Percentiles rank a stretch among this genome's conserved stretches.
Conservation (phyloP, 345 rosid species). For the Salix dunnii region DNA sequence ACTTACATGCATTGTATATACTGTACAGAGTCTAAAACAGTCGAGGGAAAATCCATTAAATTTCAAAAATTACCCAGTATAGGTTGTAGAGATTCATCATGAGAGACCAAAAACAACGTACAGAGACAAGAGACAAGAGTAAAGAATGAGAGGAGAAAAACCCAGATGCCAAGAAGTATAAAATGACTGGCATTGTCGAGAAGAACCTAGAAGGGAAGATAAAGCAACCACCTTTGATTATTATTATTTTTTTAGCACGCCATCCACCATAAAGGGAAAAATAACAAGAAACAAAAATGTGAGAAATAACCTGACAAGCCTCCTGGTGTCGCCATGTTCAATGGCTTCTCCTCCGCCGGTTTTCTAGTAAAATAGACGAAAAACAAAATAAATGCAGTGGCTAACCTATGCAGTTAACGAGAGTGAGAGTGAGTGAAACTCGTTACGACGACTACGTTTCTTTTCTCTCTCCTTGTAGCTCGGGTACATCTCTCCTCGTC, state of each 20-base stretch:
- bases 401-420: not conserved
- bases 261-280: not conserved
- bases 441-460: no score
- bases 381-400: not conserved
- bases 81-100: not conserved
- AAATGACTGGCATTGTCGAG: not conserved
- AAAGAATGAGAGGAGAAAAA: not conserved
- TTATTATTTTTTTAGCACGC: not conserved
- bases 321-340: not conserved
- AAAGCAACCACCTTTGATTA: not conserved
- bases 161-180: not conserved
- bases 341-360: not conserved
- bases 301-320: conserved; percentile 10
- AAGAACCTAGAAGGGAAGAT: not conserved
- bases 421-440: not conserved
- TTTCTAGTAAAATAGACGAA: not conserved
- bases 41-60: not conserved
- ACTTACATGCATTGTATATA: not conserved
- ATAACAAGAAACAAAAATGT: not conserved
- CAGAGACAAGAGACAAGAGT: no score
- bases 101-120: not conserved
- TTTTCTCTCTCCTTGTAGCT: no score
- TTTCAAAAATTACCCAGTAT: not conserved
- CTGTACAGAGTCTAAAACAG: no score
- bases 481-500: no score